phyloP scores from a whole-genome alignment of 441 rosid genomes.

The Sinapis alba region DNA sequence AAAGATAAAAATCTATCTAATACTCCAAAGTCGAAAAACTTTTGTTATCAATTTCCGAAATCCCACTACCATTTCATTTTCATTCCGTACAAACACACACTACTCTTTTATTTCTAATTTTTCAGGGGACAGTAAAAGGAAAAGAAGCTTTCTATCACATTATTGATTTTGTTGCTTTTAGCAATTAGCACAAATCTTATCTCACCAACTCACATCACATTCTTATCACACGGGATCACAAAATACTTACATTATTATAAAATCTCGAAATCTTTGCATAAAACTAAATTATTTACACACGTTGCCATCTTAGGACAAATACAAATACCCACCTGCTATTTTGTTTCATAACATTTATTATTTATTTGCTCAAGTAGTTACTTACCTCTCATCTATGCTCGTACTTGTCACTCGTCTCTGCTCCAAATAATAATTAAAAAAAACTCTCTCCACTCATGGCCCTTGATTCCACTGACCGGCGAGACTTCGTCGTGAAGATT shows the following conservation, averaged over 20 bases:
- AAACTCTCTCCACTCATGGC: slow-evolving; percentile 31
- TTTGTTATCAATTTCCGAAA: neutral
- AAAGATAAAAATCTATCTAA: neutral
- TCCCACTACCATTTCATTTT: slow-evolving; percentile 9
- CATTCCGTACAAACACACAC: slow-evolving; percentile 32
- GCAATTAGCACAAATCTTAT: slow-evolving; percentile 22
- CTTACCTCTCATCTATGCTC: slow-evolving; percentile 19
- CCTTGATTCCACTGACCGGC: slow-evolving; percentile 43
- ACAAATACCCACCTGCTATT: slow-evolving; percentile 8
- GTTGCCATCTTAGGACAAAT: neutral
- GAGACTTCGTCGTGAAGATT: slow-evolving; percentile 49
- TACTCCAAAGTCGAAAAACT: neutral
- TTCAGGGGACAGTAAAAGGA: slow-evolving; percentile 4
- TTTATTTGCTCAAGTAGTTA: slow-evolving; percentile 15
- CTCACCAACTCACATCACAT: slow-evolving; percentile 12
- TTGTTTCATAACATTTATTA: slow-evolving; percentile 15
- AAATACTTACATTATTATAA: neutral
- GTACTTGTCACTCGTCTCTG: slow-evolving; percentile 22
- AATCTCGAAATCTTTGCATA: neutral
- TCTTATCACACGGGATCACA: slow-evolving; percentile 1
- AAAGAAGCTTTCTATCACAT: neutral
- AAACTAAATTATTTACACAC: slow-evolving; percentile 1
- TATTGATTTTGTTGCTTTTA: slow-evolving; percentile 29
- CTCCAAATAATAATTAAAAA: neutral
- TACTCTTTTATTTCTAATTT: neutral